Evolutionary conservation across 108 stramenopile genomes (phyloP), one percentile per base, ranked within the genome.

Genomic region (Cyclotella kingstonii): DNA sequence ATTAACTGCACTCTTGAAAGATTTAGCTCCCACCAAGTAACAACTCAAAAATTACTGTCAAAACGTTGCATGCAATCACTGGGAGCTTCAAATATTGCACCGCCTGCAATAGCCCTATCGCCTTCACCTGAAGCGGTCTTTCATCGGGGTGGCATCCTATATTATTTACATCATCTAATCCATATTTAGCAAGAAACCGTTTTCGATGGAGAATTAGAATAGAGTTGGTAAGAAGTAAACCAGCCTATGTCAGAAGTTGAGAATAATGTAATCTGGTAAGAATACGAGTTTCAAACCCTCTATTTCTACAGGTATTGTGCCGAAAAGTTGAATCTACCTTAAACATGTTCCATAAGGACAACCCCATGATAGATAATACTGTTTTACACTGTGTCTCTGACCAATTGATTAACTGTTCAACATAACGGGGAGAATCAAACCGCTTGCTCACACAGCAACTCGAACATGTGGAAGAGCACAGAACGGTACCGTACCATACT

Each of bases 281-380:
- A 5, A n/a, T 1, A 31, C 21, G 11, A 3, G 27, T 9, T 10
- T 17, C 23, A 27, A 26, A 50, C 27, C 5, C 17, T 45, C 6
- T 45, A 17, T 25, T 33, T 26, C 21, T 23, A 49, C 36, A 21
- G 0, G 17, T 55, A 11, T 30, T 23, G 23, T 14, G 15, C 21
- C 4, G 11, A 22, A 52, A 30, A 25, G 18, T 12, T 35, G 3
- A 22, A 49, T 67, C 21, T 79, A 93, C 91, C 87, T 93, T 93
- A 78, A 93, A 90, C 25, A 93, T 63, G 68, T 90, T 87, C 83
- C 84, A 93, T 19, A 93, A 57, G n/a, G 91, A 93, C 25, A 93
- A 84, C 8, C 88, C 88, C 91, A 93, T 93, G 35, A 38, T 22
- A 38, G 4, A 29, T 1, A 15, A 7, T 25, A 19, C 49, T 5